Evolutionary conservation across 352 stramenopile genomes (phyloP), one percentile per base, ranked within the genome.

Genomic region (Globisporangium nodosum): DNA sequence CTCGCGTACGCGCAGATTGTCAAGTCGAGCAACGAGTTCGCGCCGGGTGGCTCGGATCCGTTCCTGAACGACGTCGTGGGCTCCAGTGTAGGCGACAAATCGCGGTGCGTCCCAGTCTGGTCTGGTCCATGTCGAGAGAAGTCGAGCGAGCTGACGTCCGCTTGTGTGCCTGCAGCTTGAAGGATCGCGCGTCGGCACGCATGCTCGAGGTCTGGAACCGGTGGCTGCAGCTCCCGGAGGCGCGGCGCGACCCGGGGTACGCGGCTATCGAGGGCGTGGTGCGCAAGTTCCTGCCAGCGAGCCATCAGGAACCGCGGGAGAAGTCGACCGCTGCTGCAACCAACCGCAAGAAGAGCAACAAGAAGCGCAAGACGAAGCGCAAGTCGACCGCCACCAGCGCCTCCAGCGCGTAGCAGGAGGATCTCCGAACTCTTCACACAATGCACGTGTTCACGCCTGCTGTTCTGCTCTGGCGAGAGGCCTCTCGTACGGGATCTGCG

Each of bases 1-100:
- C 67, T 98, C 2, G 92, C 84, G 24, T 97, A 98, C 55, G 88
- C 97, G 40, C 87, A 98, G 67, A 96, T 98, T 18, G 82, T 97
- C 43, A 87, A 86, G 56, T 85, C 82, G n/a, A 78, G 63, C n/a
- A 40, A 81, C 16, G 71, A 82, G 12, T 89, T 88, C 60, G 37
- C 35, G 2, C 5, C 4, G 8, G 35, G 27, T 9, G 60, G 40
- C 3, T 21, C n/a, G 3, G 76, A 88, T 54, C 69, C 75, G 20
- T 85, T 85, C 55, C 69, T 77, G 37, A 88, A 86, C 49, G 66
- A 60, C 3, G 63, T 66, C 5, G 76, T 87, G 3, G 81, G 78
- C 1, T 40, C 58, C 2, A 48, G 40, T 5, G 74, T 90, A 0
- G 18, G 59, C 3, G 74, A 87, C 46, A 59, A 50, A 12, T 69